These are phyloP conservation scores for Aspergillus hancockii DNA, from an alignment of 495 filamentous ascomycete genomes.

Conservation along the genomic window DNA sequence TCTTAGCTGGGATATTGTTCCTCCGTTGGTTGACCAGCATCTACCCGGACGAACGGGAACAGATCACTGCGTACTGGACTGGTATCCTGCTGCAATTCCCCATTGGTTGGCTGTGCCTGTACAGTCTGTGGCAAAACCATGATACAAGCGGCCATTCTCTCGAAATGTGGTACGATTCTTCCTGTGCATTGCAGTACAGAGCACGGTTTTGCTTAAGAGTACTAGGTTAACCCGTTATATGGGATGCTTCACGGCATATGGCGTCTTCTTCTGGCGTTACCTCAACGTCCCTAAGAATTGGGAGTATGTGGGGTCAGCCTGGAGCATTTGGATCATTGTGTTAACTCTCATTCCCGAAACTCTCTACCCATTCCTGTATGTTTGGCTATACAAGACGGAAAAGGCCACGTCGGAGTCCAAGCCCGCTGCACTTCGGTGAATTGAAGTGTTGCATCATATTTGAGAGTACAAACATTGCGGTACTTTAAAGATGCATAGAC, in stretches of 20 bases:
- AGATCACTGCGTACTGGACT: constrained; percentile 25
- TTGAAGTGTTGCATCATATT: not conserved
- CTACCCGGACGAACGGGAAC: constrained; percentile 20
- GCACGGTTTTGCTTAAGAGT: not conserved
- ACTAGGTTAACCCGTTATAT: constrained; percentile 20
- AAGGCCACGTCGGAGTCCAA: constrained; percentile 14
- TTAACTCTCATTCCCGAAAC: constrained; percentile 23
- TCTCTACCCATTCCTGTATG: constrained; percentile 22
- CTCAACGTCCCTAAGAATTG: constrained; percentile 23
- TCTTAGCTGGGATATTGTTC: constrained; percentile 6
- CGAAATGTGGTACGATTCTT: constrained; percentile 20
- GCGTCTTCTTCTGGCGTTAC: constrained; percentile 25
- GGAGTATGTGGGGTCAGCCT: constrained; percentile 20
- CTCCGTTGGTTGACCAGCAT: constrained; percentile 7
- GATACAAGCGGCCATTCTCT: constrained; percentile 20
- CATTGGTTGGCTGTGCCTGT: constrained; percentile 21
- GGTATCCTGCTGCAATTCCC: constrained; percentile 21
- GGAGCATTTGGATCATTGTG: constrained; percentile 20
- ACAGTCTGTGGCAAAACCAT: constrained; percentile 7
- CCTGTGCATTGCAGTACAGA: not conserved
- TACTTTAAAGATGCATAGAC: no score
- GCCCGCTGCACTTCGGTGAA: not conserved
- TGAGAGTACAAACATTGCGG: no score
- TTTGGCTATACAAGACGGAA: constrained; percentile 12
- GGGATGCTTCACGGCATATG: constrained; percentile 23